These are phyloP conservation scores for Monosporascus sp. DNA, from an alignment of 2,329 filamentous ascomycete genomes.

Conservation along the genomic window DNA sequence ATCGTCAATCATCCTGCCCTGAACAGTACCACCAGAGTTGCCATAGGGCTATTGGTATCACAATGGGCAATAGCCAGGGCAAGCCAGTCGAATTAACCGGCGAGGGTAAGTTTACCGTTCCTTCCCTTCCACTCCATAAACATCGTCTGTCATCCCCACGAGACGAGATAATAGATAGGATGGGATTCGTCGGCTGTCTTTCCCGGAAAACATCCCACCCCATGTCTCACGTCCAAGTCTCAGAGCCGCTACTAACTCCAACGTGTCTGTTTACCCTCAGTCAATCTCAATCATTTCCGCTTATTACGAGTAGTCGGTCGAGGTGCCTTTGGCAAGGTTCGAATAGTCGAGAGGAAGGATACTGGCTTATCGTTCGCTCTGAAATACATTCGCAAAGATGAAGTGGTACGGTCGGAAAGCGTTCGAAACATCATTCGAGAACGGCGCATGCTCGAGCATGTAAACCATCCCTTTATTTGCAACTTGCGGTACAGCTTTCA, in stretches of 20 bases:
- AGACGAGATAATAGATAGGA: neutral
- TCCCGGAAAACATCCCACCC: neutral
- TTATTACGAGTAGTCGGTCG: slow-evolving; percentile 93
- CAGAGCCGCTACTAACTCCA: slow-evolving; percentile 12
- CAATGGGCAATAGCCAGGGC: slow-evolving; percentile 92
- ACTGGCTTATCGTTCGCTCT: slow-evolving; percentile 89
- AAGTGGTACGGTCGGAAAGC: slow-evolving; percentile 96
- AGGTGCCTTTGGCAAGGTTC: slow-evolving; percentile 96
- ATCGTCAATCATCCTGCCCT: neutral
- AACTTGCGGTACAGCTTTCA: slow-evolving; percentile 99
- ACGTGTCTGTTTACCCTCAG: slow-evolving; percentile 40
- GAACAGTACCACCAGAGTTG: neutral
- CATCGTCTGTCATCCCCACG: neutral
- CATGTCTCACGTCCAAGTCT: neutral
- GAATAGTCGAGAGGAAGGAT: slow-evolving; percentile 97
- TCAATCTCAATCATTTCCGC: slow-evolving; percentile 96
- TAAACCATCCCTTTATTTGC: slow-evolving; percentile 97
- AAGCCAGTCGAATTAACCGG: slow-evolving; percentile 90
- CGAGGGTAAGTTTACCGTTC: slow-evolving; percentile 62
- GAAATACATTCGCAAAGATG: slow-evolving; percentile 98
- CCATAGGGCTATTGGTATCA: slow-evolving; percentile 1
- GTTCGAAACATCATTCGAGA: slow-evolving; percentile 98
- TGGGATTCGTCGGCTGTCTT: neutral
- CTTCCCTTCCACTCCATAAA: slow-evolving; percentile 4
- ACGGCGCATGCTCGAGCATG: slow-evolving; percentile 93